Base-by-base conservation (phyloP, 345 rosid species). In the Linum lewisii region DNA sequence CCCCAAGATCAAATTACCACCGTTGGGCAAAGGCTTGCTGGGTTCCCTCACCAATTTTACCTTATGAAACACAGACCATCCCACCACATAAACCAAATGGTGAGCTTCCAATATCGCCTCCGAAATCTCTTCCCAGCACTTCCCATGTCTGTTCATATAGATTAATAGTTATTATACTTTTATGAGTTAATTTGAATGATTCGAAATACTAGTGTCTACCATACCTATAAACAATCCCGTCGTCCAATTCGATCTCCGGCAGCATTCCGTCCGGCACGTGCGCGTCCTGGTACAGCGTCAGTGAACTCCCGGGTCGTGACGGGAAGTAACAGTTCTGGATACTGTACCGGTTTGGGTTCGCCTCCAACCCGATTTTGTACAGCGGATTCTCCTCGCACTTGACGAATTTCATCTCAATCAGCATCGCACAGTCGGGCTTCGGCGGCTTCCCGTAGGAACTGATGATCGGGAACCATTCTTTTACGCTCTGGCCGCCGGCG, bases 121-220 rank as follows among this genome's bases (percentile, higher is more conserved):
- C 45, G 95, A 90, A 0, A 90, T 87, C 62, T 90, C 97, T 69
- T 90, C 97, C 95, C 97, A 90, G 70, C 97, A 90, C 56, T 65
- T 63, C 60, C 62, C 82, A 8, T 85, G 89, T 66, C 59, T 65
- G 34, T 29, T 29, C 34, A 3, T 29, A 29, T 29, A 29, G 7
- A 29, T 0, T 29, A 29, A 4, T 1, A 29, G 2, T 29, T 29
- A 29, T 29, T 29, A 29, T 29, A 3, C n/a, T n/a, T 29, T 29
- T 8, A 8, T 29, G 1, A 29, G 34, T 29, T 29, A 29, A 4
- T 29, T 5, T 29, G 4, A 8, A 29, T 29, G 34, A 29, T 29
- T 29, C 34, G 5, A 29, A 29, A 29, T 29, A 29, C 7, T 29
- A 8, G 34, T 29, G 5, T 29, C 56, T 65, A 61, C 58, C 82